Conservation (phyloP, 1,139 yeast genomes). For the Starmera stellimalicola region DNA sequence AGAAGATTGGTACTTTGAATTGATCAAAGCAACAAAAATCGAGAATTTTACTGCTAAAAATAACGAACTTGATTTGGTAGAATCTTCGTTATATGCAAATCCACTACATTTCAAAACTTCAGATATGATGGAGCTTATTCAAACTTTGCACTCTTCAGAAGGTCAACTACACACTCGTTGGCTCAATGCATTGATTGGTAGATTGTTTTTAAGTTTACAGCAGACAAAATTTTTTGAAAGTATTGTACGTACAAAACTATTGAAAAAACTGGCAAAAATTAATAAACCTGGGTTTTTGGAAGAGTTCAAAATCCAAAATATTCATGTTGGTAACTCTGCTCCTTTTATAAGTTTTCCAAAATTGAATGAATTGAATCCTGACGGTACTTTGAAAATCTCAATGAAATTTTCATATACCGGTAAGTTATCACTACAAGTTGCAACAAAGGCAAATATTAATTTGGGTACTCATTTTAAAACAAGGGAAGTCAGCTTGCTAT, state of each 20-base stretch:
- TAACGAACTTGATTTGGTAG: constrained; percentile 19
- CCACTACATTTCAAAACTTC: constrained; percentile 64
- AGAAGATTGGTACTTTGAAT: constrained; percentile 87
- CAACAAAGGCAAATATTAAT: constrained; percentile 69
- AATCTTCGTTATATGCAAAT: constrained; percentile 53
- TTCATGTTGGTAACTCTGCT: constrained; percentile 72
- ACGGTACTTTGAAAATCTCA: constrained; percentile 64
- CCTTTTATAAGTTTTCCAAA: constrained; percentile 75
- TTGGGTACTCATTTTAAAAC: constrained; percentile 69
- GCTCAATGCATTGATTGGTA: constrained; percentile 81
- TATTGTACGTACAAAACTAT: constrained; percentile 47
- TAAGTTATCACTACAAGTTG: constrained; percentile 58
- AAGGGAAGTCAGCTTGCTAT: constrained; percentile 65
- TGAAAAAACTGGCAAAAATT: constrained; percentile 65
- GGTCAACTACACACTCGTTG: constrained; percentile 80
- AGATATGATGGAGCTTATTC: constrained; percentile 66
- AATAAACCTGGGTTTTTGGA: constrained; percentile 84
- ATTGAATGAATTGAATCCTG: constrained; percentile 63
- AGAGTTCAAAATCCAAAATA: constrained; percentile 62
- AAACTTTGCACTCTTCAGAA: constrained; percentile 69
- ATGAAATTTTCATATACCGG: constrained; percentile 65
- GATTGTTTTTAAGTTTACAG: constrained; percentile 69
- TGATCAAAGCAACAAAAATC: constrained; percentile 63
- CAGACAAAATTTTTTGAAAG: constrained; percentile 57
- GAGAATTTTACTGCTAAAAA: constrained; percentile 8